A percentile compares a stretch with the other conserved stretches of the same genome.
Conservation (phyloP, 1,284 basidiomycete genomes). For the Irpex lacteus region DNA sequence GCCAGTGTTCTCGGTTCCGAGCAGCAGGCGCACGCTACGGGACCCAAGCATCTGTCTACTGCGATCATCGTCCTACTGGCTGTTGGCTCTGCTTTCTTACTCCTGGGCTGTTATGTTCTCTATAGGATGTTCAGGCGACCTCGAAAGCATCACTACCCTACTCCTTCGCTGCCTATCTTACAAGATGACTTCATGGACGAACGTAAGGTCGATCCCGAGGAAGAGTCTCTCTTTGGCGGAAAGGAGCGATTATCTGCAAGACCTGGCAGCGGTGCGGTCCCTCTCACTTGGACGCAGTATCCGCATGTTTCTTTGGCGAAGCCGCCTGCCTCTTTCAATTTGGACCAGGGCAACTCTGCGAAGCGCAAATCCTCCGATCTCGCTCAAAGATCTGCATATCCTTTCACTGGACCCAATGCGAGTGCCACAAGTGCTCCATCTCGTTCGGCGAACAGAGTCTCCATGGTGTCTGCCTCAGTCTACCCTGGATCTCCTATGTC, state of each 20-base stretch:
- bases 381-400: slow-evolving; percentile 12
- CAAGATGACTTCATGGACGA: slow-evolving; percentile 50
- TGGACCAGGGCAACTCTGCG: not conserved
- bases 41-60: slow-evolving; percentile 33
- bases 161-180: slow-evolving; percentile 69
- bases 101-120: slow-evolving; percentile 53
- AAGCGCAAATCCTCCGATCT: slow-evolving; percentile 5
- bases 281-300: slow-evolving; percentile 66
- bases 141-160: slow-evolving; percentile 47
- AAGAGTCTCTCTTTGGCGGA: slow-evolving; percentile 73
- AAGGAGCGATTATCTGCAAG: slow-evolving; percentile 57
- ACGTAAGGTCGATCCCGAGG: slow-evolving; percentile 36
- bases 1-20: slow-evolving; percentile 15
- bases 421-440: slow-evolving; percentile 7
- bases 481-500: slow-evolving; percentile 46
- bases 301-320: slow-evolving; percentile 24
- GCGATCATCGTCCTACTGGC: slow-evolving; percentile 54
- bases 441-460: slow-evolving; percentile 36
- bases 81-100: slow-evolving; percentile 52
- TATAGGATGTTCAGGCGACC: slow-evolving; percentile 47
- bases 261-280: slow-evolving; percentile 37
- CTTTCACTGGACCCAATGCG: slow-evolving; percentile 10
- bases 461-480: slow-evolving; percentile 48
- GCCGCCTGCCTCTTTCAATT: slow-evolving; percentile 6
- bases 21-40: slow-evolving; percentile 19